These are phyloP conservation scores for Primulina eburnea DNA, from an alignment of 257 asterid species.

Conservation along the genomic window DNA sequence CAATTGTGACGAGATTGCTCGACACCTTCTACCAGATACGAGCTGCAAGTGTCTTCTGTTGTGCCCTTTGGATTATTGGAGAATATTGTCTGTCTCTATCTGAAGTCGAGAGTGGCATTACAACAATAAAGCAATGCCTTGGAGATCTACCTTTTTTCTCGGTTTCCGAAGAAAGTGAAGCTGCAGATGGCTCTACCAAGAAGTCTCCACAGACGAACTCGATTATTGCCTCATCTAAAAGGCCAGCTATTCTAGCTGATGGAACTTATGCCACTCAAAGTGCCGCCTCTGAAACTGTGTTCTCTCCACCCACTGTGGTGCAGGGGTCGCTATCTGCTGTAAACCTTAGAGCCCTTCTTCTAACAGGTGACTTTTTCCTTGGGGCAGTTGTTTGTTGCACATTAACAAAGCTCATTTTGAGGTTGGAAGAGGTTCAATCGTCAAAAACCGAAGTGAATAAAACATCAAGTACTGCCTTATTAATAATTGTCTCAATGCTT, in stretches of 20 bases:
- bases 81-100: slow-evolving; percentile 85
- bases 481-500: slow-evolving; percentile 80
- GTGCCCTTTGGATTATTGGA: slow-evolving; percentile 95
- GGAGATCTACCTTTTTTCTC: slow-evolving; percentile 90
- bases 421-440: slow-evolving; percentile 90
- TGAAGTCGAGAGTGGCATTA: slow-evolving; percentile 83
- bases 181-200: slow-evolving; percentile 58
- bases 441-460: slow-evolving; percentile 75
- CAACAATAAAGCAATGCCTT: slow-evolving; percentile 91
- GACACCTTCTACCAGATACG: slow-evolving; percentile 93
- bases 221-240: slow-evolving; percentile 83
- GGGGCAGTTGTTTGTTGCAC: slow-evolving; percentile 91
- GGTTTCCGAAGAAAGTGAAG: slow-evolving; percentile 72
- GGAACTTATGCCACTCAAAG: slow-evolving; percentile 97
- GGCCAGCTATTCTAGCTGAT: slow-evolving; percentile 94
- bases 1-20: slow-evolving; percentile 73
- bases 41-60: slow-evolving; percentile 86
- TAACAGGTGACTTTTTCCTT: slow-evolving; percentile 87
- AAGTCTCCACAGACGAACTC: slow-evolving; percentile 68
- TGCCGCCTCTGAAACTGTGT: slow-evolving; percentile 96
- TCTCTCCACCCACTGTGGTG: slow-evolving; percentile 70
- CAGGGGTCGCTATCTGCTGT: slow-evolving; percentile 68
- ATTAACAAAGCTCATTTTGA: slow-evolving; percentile 72
- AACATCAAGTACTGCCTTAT: slow-evolving; percentile 53
- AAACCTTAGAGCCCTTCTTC: slow-evolving; percentile 85